phyloP scores from a whole-genome alignment of 202 grass and related monocot species.

The Digitaria exilis region DNA sequence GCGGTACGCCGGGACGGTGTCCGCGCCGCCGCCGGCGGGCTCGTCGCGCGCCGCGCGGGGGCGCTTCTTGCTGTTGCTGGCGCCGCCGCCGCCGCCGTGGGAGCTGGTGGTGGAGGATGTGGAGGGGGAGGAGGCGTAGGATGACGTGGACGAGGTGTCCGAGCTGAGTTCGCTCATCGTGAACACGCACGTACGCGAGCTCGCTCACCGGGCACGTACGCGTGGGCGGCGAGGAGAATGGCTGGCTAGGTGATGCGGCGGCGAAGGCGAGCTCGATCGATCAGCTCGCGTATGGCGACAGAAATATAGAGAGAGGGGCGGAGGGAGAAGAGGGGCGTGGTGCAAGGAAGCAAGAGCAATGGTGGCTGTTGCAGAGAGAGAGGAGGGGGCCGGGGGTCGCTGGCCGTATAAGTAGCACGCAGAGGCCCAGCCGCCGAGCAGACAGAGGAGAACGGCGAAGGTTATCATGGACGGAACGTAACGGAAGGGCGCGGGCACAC shows the following conservation, averaged over 20 bases:
- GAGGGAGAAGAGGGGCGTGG: too few relatives aligned
- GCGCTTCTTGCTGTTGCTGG: background rate
- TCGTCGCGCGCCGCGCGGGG: background rate
- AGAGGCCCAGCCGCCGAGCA: background rate
- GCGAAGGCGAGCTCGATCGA: too few relatives aligned
- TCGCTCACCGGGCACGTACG: too few relatives aligned
- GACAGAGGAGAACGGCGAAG: background rate
- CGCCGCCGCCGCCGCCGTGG: background rate
- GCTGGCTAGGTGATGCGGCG: too few relatives aligned
- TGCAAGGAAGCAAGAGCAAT: background rate
- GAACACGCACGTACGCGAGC: too few relatives aligned
- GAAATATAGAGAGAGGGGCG: too few relatives aligned
- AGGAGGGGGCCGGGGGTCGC: background rate
- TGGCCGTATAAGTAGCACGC: background rate
- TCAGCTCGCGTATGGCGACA: background rate
- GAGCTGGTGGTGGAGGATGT: constrained; percentile 36
- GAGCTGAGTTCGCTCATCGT: constrained; percentile 43
- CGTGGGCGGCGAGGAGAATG: too few relatives aligned
- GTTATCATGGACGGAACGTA: too few relatives aligned
- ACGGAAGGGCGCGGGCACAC: background rate
- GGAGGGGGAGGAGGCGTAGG: constrained; percentile 24
- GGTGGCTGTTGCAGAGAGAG: background rate
- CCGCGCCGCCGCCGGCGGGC: background rate
- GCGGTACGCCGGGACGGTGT: constrained; percentile 32
- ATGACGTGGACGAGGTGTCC: constrained; percentile 31